Evolutionary conservation across 2,329 filamentous ascomycete genomes (phyloP).

Genomic region (Aureobasidium zeae): DNA sequence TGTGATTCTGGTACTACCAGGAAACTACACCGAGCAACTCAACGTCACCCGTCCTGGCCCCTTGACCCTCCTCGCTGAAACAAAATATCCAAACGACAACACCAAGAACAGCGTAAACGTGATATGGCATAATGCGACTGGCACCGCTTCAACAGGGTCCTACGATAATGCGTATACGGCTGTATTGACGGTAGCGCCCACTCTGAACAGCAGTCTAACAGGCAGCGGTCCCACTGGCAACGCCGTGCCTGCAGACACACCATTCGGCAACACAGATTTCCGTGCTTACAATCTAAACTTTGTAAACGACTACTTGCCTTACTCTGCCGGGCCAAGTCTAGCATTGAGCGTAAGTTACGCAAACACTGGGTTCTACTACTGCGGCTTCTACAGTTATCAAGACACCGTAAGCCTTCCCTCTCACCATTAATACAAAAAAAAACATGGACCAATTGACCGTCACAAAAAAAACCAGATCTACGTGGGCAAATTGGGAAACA

Average conservation of each 20-base stretch:
- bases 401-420: slow-evolving; percentile 42
- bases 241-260: slow-evolving; percentile 50
- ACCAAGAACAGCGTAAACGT: slow-evolving; percentile 46
- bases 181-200: slow-evolving; percentile 54
- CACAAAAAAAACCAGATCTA: no score
- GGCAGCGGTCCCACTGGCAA: slow-evolving; percentile 54
- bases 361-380: slow-evolving; percentile 59
- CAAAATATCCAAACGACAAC: slow-evolving; percentile 38
- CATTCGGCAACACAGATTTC: slow-evolving; percentile 55
- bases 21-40: slow-evolving; percentile 54
- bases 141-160: slow-evolving; percentile 33
- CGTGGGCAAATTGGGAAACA: slow-evolving; percentile 56
- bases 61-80: slow-evolving; percentile 53
- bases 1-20: slow-evolving; percentile 51
- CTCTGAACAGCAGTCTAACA: slow-evolving; percentile 52
- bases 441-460: neutral
- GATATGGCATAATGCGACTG: slow-evolving; percentile 49
- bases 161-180: slow-evolving; percentile 55
- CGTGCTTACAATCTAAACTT: slow-evolving; percentile 60
- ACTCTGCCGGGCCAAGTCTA: slow-evolving; percentile 47
- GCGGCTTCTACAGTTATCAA: slow-evolving; percentile 58
- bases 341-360: slow-evolving; percentile 53
- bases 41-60: slow-evolving; percentile 56
- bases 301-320: slow-evolving; percentile 48
- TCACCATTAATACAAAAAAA: no score